A percentile compares a stretch with the other conserved stretches of the same genome.
These are phyloP conservation scores for Penicillium paradoxum DNA, from an alignment of 495 filamentous ascomycete genomes.

Conservation along the genomic window DNA sequence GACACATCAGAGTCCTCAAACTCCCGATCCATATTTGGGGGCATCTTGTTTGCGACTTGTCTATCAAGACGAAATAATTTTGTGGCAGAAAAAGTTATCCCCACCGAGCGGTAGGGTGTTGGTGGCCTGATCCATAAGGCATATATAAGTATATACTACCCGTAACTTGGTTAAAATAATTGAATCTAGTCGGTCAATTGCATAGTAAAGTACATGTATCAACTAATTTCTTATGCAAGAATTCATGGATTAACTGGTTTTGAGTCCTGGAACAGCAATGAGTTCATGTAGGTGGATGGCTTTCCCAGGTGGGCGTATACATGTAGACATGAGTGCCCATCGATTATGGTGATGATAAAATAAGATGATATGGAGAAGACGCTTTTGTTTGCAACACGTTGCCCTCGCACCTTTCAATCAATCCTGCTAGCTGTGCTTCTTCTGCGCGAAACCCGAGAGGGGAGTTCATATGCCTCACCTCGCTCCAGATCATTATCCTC, in stretches of 20 bases:
- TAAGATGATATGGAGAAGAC: neutral
- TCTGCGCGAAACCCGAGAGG: conserved; percentile 21
- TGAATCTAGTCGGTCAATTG: no score
- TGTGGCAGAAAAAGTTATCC: conserved; percentile 40
- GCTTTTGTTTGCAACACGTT: neutral
- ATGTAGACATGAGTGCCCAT: neutral
- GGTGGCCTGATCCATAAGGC: conserved; percentile 3
- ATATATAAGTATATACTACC: neutral
- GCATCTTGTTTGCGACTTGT: conserved; percentile 29
- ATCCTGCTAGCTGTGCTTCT: conserved; percentile 27
- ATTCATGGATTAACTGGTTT: no score
- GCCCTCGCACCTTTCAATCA: conserved; percentile 2
- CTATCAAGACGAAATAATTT: conserved; percentile 29
- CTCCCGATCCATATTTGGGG: conserved; percentile 21
- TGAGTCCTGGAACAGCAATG: no score
- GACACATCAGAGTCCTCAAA: conserved; percentile 23
- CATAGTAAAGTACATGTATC: no score
- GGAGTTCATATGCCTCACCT: conserved; percentile 36
- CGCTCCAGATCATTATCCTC: conserved; percentile 39
- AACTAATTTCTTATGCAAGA: no score
- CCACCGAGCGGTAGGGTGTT: conserved; percentile 20
- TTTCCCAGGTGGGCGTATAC: no score
- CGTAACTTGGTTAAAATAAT: no score
- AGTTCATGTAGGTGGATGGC: no score
- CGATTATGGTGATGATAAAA: neutral